Conservation (phyloP, 345 rosid species). For the Leavenworthia alabamica region DNA sequence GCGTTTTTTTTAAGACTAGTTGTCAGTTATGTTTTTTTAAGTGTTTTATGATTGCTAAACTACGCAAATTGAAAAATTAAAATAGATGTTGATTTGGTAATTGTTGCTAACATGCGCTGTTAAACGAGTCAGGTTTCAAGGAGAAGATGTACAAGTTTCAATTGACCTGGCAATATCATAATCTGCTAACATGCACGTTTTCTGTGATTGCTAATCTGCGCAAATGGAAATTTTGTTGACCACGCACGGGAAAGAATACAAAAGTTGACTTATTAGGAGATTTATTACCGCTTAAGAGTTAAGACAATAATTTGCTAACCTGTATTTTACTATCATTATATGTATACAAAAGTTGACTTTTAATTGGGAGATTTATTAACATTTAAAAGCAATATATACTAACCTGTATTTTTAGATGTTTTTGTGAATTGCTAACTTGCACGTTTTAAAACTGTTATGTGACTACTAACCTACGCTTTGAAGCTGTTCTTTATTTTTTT, state of each 20-base stretch:
- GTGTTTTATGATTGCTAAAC: neutral
- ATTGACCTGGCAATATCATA: neutral
- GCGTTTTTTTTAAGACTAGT: neutral
- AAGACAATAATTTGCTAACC: neutral
- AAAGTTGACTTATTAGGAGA: neutral
- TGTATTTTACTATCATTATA: too few relatives aligned
- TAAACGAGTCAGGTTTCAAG: neutral
- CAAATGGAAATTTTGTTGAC: neutral
- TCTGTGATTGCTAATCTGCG: neutral
- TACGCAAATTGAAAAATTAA: neutral
- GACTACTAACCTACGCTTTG: neutral
- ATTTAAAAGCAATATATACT: neutral
- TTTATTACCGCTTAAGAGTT: neutral
- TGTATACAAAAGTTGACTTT: too few relatives aligned
- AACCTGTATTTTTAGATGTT: neutral
- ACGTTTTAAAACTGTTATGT: neutral
- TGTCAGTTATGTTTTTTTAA: neutral
- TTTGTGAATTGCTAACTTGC: neutral
- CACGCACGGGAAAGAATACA: neutral
- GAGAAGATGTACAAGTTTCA: too few relatives aligned
- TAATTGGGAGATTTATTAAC: neutral
- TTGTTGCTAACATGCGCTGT: neutral
- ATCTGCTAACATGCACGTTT: neutral
- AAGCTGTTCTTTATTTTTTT: neutral
- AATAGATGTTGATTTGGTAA: neutral